Percentiles rank a stretch among this genome's conserved stretches.
Conservation (phyloP, 257 asterid genomes). For the Dorcoceras hygrometricum region DNA sequence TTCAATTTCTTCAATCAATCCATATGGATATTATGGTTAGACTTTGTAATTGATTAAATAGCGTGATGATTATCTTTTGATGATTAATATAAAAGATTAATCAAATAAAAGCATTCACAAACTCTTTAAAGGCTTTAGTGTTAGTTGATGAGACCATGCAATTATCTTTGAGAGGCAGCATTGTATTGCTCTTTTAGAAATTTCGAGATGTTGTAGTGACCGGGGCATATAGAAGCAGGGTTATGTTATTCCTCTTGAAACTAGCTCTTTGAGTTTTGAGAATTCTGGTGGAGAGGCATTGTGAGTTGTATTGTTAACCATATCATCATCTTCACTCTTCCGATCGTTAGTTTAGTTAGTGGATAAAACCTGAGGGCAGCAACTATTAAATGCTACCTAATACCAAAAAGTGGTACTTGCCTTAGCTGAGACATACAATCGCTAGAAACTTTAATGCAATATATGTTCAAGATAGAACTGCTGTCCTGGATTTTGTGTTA, state of each 20-base stretch:
- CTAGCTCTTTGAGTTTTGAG: not conserved
- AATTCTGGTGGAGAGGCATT: not conserved
- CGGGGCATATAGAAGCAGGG: not conserved
- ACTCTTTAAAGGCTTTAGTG: conserved; percentile 2
- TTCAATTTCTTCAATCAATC: conserved; percentile 13
- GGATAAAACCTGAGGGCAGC: not conserved
- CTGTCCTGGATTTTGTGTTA: conserved; percentile 13
- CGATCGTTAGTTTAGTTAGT: conserved; percentile 1
- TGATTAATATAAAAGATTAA: not conserved
- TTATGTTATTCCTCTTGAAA: not conserved
- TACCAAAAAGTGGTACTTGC: conserved; percentile 1
- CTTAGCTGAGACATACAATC: not conserved
- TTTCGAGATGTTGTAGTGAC: conserved; percentile 12
- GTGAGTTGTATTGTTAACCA: conserved; percentile 1
- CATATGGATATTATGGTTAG: conserved; percentile 15
- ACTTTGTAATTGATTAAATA: conserved; percentile 5
- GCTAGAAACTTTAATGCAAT: not conserved
- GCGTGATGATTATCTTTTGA: conserved; percentile 6
- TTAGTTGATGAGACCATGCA: conserved; percentile 7
- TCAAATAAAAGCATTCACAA: not conserved
- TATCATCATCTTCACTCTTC: not conserved
- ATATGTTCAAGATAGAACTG: not conserved
- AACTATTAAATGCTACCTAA: not conserved
- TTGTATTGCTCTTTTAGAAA: conserved; percentile 7
- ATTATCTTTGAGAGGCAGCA: conserved; percentile 8